Evolutionary conservation across 192 early-diverging fungal genomes (phyloP), one percentile per base, ranked within the genome.

Genomic region (Helicostylum pulchrum): DNA sequence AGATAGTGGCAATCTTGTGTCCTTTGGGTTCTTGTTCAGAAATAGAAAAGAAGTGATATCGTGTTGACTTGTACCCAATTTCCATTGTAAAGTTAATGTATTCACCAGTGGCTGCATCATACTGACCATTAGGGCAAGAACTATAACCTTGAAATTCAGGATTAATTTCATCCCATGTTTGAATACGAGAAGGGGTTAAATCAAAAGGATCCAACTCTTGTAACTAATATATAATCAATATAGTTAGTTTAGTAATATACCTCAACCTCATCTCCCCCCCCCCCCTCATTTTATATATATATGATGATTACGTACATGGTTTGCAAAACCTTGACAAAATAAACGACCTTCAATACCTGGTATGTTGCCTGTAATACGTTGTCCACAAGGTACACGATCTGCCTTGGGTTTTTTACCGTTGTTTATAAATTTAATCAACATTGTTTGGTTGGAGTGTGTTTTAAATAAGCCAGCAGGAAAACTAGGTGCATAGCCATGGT

Each of bases 21-120:
- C 90, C 90, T 32, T 82, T 79, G 7, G 88, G 85, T 34, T 88
- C 78, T 11, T 80, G 75, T 44, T 82, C 80, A 34, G 83, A 80
- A 26, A 88, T 73, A 0, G 86, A 76, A 50, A 90, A 86, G 57
- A 92, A 84, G 15, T 82, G 80, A 62, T 87, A 92, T 46, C 78
- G 78, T 3, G 88, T 87, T 1, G 77, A 80, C 15, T 84, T 79
- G 65, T 83, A 83, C 9, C 87, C 87, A 23, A 87, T 75, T 50
- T 91, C 89, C 83, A 88, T 84, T 14, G 85, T 75, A 48, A 91
- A 88, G 17, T 88, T 85, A 65, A 93, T 85, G 65, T 86, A 82
- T 70, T 93, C 88, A 44, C 88, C 83, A n/a, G 87, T 89, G 39
- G 75, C 60, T 10, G 82, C 54, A 73, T 93, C 91, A 62, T 79